These are phyloP conservation scores for Friedmanniomyces endolithicus DNA, from an alignment of 495 filamentous ascomycete species.

Conservation along the genomic window DNA sequence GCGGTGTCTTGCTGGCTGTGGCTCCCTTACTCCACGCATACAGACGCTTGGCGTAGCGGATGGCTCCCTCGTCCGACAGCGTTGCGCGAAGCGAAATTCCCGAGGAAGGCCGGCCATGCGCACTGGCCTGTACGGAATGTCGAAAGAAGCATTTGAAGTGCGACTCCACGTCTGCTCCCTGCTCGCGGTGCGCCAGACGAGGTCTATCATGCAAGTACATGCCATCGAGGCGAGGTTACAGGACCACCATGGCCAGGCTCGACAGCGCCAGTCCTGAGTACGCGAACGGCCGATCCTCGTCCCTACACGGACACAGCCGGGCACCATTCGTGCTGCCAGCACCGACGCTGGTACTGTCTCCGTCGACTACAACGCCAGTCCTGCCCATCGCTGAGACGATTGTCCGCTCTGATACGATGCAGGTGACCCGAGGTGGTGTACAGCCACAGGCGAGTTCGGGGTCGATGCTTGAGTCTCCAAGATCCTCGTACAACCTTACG, in stretches of 20 bases:
- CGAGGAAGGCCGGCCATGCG: background rate
- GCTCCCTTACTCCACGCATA: too few species aligned
- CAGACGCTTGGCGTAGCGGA: too few species aligned
- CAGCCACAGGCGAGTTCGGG: background rate
- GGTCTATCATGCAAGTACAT: conserved; percentile 6
- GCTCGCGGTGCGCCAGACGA: conserved; percentile 33
- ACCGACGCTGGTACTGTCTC: too few species aligned
- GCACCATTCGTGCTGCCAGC: too few species aligned
- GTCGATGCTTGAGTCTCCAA: background rate
- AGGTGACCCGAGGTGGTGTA: background rate
- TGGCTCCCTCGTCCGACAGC: too few species aligned
- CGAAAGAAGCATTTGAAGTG: conserved; percentile 28
- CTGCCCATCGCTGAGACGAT: too few species aligned
- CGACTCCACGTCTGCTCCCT: conserved; percentile 36
- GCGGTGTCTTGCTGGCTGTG: too few species aligned
- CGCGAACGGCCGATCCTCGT: background rate
- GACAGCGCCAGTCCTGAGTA: background rate
- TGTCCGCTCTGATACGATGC: too few species aligned
- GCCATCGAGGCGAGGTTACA: background rate
- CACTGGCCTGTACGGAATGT: conserved; percentile 9
- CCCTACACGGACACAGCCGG: background rate
- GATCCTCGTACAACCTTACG: background rate
- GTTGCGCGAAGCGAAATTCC: too few species aligned
- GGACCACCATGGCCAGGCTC: background rate
- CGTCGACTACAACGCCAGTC: too few species aligned